Evolutionary conservation across 2,329 filamentous ascomycete genomes (phyloP), one percentile per base, ranked within the genome.

Genomic region (Xylariaceae sp.): DNA sequence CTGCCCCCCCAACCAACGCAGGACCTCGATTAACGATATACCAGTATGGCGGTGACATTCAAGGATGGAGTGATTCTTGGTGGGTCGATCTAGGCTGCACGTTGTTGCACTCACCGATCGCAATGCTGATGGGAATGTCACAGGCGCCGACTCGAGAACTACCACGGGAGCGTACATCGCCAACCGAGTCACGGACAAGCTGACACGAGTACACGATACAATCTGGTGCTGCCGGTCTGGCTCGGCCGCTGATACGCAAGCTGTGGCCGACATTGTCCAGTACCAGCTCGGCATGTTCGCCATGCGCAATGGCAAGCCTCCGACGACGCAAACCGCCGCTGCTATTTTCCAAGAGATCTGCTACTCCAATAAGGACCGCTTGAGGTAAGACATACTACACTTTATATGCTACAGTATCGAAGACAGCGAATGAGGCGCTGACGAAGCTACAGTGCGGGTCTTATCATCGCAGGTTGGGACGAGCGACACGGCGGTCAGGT

Each of bases 181-280:
- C 59, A 98, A 98, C 71, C 85, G 93, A 76, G 93, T 98, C 53
- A 98, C 93, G 51, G 93, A 98, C 78, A 98, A 98, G 77, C 83
- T 98, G 64, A 98, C 93, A 60, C 87, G 90, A 74, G 91, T 98
- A 47, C 87, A 95, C 72, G 93, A 98, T 68, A 97, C 91, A 45
- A 97, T 98, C 69, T 98, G 93, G 93, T 98, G 93, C 74, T 98
- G 93, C 74, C 85, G 93, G 61, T 97, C 93, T 47, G 93, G 93
- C 38, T 98, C 93, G 19, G 93, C 93, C 24, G 93, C 93, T 54
- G 93, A 98, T 64, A 98, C 93, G 45, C 93, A 98, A 70, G 93
- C 93, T 37, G 89, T 98, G 37, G 93, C 93, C 45, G 93, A 98
- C 62, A 96, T 98, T 59, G 93, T 98, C 32, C 88, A 95, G 64